Evolutionary conservation across 1,284 basidiomycete genomes (phyloP), one percentile per base, ranked within the genome.

Genomic region (Lignosus rhinocerotis): DNA sequence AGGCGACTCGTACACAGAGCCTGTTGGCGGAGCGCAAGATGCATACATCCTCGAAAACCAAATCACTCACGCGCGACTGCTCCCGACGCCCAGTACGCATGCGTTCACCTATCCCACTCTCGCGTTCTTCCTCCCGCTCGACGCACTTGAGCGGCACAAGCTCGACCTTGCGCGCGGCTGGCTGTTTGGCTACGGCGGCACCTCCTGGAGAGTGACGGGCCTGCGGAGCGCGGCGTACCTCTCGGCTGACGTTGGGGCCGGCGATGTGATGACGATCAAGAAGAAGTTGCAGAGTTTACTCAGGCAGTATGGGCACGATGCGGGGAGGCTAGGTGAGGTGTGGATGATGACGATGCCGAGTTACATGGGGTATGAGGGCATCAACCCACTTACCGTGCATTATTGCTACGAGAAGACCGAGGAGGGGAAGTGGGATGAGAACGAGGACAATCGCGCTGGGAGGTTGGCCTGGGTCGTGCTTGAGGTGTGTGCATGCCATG

Each of bases 301-400:
- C 6, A 49, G 51, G 11, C 65, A 69, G n/a, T 70, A 72, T 14
- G 75, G 75, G 8, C 64, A 65, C 10, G 65, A 66, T n/a, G 64
- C 55, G 4, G 56, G 58, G 2, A 53, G 43, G 39, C 42, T 64
- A 30, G 73, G 77, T 1, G 83, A 82, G 59, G 80, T 81, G 0
- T 92, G 87, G 86, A 81, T 90, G 75, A 74, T 90, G 73, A 89
- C 89, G 2, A 91, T 91, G 86, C 90, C 90, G 1, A 83, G 80
- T 50, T 82, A 86, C 52, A 60, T 87, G 31, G 90, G 90, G 0
- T 81, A 81, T 55, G 85, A 88, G 62, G 89, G 87, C 0, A 88
- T 91, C 64, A 92, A 92, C 60, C 90, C 91, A 0, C 73, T 93
- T 51, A 87, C 86, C 0, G 83, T 89, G 21, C 91, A 90, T 70